Evolutionary conservation across 257 asterid genomes (phyloP), one percentile per base, ranked within the genome.

Genomic region (Datura wrightii): DNA sequence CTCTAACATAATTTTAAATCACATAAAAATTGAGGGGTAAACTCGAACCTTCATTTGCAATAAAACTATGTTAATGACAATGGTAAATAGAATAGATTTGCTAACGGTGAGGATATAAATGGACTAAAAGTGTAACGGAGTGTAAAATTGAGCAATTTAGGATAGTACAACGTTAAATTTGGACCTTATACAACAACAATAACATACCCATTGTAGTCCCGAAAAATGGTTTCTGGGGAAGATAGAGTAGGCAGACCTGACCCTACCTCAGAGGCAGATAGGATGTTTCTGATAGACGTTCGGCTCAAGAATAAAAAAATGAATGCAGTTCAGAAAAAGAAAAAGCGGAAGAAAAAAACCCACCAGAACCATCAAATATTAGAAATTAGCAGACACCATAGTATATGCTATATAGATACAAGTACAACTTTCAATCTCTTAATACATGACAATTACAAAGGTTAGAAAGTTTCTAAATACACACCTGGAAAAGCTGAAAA

Each of bases 381-480:
- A 53, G 31, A 78, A 78, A 78, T 31, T 50, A 78, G 48, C 48
- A 78, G 15, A 78, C 34, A 52, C 34, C 62, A 52, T 3, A 34
- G 15, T 52, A 8, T 78, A 52, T 3, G 14, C 9, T 52, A 8
- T 78, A 78, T 52, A 78, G 82, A 52, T 34, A 78, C 46, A 78
- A 52, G 31, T 14, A 78, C 65, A 78, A 52, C 34, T 16, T 78
- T 78, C 82, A 76, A 76, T 31, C 50, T 53, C 63, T 52, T 52
- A 46, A 78, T 14, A 78, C 44, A 78, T 52, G 5, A 78, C 2
- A 34, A 78, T 7, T 52, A 78, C 65, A 78, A 34, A 78, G 5
- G 82, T 78, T 78, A 78, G 82, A 7, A 15, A 52, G 34, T 78
- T 78, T 6, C 82, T 78, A 78, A 52, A 52, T 78, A 78, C 65